Evolutionary conservation across 2,329 filamentous ascomycete genomes (phyloP).

Genomic region (Epicoccum nigrum): DNA sequence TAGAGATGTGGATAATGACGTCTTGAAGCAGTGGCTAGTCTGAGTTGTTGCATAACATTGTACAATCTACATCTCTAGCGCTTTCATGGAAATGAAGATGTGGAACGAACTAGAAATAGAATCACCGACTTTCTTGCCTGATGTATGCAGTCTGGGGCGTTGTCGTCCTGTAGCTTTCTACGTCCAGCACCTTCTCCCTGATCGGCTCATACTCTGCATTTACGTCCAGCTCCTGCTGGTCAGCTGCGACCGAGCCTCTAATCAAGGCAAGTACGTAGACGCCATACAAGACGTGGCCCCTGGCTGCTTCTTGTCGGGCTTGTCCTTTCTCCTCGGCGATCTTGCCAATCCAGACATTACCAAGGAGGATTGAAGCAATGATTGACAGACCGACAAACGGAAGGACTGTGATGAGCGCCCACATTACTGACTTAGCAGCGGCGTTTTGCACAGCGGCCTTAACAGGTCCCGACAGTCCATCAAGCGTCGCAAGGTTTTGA

Average conservation of each 20-base stretch:
- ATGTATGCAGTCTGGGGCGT: slow-evolving; percentile 8
- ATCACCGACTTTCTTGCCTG: neutral
- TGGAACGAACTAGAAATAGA: neutral
- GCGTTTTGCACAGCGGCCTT: slow-evolving; percentile 51
- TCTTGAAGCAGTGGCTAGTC: slow-evolving; percentile 24
- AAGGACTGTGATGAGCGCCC: slow-evolving; percentile 67
- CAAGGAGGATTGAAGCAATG: slow-evolving; percentile 53
- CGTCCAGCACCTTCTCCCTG: slow-evolving; percentile 15
- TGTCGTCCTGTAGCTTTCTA: slow-evolving; percentile 9
- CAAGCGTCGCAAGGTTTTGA: slow-evolving; percentile 40
- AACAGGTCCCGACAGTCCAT: slow-evolving; percentile 47
- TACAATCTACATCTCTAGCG: neutral
- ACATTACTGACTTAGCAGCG: slow-evolving; percentile 65
- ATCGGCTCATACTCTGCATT: slow-evolving; percentile 12
- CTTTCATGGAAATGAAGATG: neutral
- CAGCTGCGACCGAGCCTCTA: slow-evolving; percentile 11
- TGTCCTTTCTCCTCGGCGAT: slow-evolving; percentile 24
- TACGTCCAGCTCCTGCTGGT: slow-evolving; percentile 27
- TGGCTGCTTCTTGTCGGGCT: slow-evolving; percentile 10
- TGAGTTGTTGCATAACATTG: neutral
- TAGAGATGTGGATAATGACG: slow-evolving; percentile 69
- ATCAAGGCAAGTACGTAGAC: slow-evolving; percentile 27
- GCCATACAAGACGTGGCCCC: slow-evolving; percentile 29
- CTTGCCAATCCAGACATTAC: slow-evolving; percentile 60
- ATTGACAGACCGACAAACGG: slow-evolving; percentile 63